Evolutionary conservation across 176 grass and related monocot species (phyloP).

Genomic region (Rhynchospora breviuscula): DNA sequence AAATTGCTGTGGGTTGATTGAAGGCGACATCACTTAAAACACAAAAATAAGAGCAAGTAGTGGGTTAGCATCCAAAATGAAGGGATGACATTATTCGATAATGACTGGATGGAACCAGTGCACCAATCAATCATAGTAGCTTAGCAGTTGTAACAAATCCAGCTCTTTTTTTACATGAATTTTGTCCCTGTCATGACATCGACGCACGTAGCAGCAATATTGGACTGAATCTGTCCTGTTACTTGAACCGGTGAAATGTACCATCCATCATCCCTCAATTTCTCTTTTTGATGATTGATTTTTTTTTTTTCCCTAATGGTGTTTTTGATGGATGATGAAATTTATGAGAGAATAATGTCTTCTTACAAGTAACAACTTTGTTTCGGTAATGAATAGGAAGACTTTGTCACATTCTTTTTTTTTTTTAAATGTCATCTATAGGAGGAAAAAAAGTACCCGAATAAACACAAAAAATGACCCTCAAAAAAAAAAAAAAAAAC

Average conservation of each 20-base stretch:
- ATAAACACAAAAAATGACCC: no score
- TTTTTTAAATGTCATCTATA: no score
- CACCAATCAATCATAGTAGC: slow-evolving; percentile 27
- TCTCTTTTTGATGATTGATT: background rate
- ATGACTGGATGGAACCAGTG: background rate
- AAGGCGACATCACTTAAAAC: slow-evolving; percentile 4
- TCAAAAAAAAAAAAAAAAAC: no score
- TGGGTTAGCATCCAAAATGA: slow-evolving; percentile 26
- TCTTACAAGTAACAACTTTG: background rate
- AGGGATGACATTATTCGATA: slow-evolving; percentile 21
- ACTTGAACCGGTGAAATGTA: background rate
- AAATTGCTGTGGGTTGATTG: background rate
- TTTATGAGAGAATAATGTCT: background rate
- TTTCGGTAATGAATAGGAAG: no score
- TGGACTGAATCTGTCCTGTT: slow-evolving; percentile 15
- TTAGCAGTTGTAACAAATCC: slow-evolving; percentile 27
- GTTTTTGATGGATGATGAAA: background rate
- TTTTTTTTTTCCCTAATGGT: background rate
- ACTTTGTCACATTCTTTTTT: no score
- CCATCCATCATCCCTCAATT: background rate
- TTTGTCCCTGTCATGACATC: background rate
- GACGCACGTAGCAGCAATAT: slow-evolving; percentile 17
- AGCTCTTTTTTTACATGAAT: background rate
- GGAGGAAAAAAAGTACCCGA: no score
- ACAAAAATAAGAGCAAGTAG: slow-evolving; percentile 10